These are phyloP conservation scores for Ganoderma boninense DNA, from an alignment of 1,284 basidiomycete genomes.

Conservation along the genomic window DNA sequence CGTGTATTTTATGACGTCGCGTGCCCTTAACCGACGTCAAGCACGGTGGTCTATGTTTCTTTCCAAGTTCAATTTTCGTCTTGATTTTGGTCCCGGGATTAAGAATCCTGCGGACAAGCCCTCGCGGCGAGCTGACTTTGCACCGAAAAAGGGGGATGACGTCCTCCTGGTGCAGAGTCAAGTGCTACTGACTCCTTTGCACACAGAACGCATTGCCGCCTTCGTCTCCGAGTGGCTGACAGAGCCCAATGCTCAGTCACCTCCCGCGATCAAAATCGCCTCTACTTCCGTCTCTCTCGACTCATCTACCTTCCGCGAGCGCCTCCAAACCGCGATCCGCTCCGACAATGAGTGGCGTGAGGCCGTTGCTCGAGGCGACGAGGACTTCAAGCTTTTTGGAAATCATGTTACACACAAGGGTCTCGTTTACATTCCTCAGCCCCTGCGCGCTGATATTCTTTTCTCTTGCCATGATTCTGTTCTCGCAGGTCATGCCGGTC, in stretches of 20 bases:
- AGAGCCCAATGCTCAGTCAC: too few species aligned
- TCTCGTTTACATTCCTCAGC: conserved; percentile 45
- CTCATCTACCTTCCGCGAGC: conserved; percentile 39
- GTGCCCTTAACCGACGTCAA: conserved; percentile 48
- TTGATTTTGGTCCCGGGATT: conserved; percentile 42
- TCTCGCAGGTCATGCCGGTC: conserved; percentile 38
- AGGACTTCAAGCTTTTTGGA: conserved; percentile 34
- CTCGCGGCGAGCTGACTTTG: conserved; percentile 43
- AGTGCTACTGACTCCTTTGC: conserved; percentile 34
- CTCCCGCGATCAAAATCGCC: too few species aligned
- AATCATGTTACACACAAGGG: conserved; percentile 44
- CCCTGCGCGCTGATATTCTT: conserved; percentile 33
- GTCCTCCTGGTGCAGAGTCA: conserved; percentile 22
- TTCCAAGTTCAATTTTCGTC: conserved; percentile 43
- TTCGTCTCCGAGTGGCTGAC: too few species aligned
- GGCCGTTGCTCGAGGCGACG: conserved; percentile 36
- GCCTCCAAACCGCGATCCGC: background rate
- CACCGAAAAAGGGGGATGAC: conserved; percentile 45
- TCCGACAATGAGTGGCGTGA: conserved; percentile 42
- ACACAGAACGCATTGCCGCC: conserved; percentile 22
- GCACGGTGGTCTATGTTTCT: conserved; percentile 49
- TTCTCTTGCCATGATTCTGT: conserved; percentile 30
- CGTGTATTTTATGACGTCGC: conserved; percentile 44
- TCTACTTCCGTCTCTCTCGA: conserved; percentile 36
- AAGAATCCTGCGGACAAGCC: conserved; percentile 47